Percentiles rank a stretch among this genome's conserved stretches.
Conservation (phyloP, 2,329 filamentous ascomycete species). For the Myriosclerotinia duriaeana region DNA sequence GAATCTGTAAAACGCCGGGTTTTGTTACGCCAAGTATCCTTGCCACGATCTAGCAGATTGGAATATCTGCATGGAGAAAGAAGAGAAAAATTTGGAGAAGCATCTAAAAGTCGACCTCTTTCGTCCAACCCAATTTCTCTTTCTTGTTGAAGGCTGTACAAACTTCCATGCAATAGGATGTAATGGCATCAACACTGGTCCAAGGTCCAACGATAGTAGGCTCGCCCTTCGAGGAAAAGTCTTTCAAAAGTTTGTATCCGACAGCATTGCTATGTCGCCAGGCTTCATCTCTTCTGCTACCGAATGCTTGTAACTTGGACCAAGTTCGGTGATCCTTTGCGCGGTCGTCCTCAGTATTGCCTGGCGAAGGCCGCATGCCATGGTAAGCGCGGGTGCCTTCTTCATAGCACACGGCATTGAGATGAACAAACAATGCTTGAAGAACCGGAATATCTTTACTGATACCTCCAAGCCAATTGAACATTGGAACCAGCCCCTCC, state of each 20-base stretch:
- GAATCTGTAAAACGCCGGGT: not conserved
- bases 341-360: slow-evolving; percentile 8
- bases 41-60: not conserved
- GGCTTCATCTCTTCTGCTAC: slow-evolving; percentile 8
- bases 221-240: not conserved
- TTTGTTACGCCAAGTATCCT: not conserved
- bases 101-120: slow-evolving; percentile 23
- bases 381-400: slow-evolving; percentile 10
- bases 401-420: slow-evolving; percentile 17
- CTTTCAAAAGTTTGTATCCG: slow-evolving; percentile 7
- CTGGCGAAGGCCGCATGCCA: not conserved
- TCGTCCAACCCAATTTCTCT: slow-evolving; percentile 23
- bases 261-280: slow-evolving; percentile 16
- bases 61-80: not conserved
- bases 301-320: slow-evolving; percentile 8
- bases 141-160: slow-evolving; percentile 22
- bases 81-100: not conserved
- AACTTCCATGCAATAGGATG: slow-evolving; percentile 21
- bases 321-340: slow-evolving; percentile 9
- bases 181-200: slow-evolving; percentile 18
- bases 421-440: slow-evolving; percentile 18
- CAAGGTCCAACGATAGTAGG: slow-evolving; percentile 16
- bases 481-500: slow-evolving; percentile 39
- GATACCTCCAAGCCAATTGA: not conserved
- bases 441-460: slow-evolving; percentile 19